A percentile compares a stretch with the other conserved stretches of the same genome.
These are phyloP conservation scores for Tympanopsis confertula DNA, from an alignment of 2,329 filamentous ascomycete species.

Conservation along the genomic window DNA sequence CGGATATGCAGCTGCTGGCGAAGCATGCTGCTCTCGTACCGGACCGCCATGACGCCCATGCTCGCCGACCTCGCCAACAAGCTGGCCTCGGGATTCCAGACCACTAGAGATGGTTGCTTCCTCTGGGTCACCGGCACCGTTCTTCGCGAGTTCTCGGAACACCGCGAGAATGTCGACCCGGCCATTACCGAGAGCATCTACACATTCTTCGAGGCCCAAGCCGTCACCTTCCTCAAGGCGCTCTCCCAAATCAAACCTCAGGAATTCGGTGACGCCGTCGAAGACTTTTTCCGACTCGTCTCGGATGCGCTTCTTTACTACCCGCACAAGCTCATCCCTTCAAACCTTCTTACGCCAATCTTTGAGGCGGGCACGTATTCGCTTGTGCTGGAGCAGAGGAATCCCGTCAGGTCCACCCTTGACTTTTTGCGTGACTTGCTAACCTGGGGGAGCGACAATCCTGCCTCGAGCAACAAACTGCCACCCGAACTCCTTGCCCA, in stretches of 20 bases:
- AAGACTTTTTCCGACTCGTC: slow-evolving; percentile 90
- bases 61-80: slow-evolving; percentile 79
- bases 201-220: slow-evolving; percentile 87
- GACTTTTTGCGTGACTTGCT: slow-evolving; percentile 89
- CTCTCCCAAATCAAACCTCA: slow-evolving; percentile 68
- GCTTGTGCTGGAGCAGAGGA: slow-evolving; percentile 77
- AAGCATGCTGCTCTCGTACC: slow-evolving; percentile 91
- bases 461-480: slow-evolving; percentile 45
- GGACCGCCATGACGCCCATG: slow-evolving; percentile 75
- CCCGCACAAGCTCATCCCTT: slow-evolving; percentile 70
- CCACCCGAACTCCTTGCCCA: slow-evolving; percentile 52
- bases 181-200: slow-evolving; percentile 81
- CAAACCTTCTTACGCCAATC: slow-evolving; percentile 67
- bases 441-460: slow-evolving; percentile 72
- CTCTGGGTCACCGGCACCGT: slow-evolving; percentile 94
- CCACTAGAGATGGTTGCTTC: slow-evolving; percentile 87
- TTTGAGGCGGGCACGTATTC: slow-evolving; percentile 80
- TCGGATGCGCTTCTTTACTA: slow-evolving; percentile 91
- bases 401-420: slow-evolving; percentile 79
- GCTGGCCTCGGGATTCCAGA: slow-evolving; percentile 71
- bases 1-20: slow-evolving; percentile 91
- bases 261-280: slow-evolving; percentile 75
- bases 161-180: slow-evolving; percentile 71
- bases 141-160: slow-evolving; percentile 86
- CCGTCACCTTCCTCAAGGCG: slow-evolving; percentile 76